Percentiles rank a stretch among this genome's conserved stretches.
phyloP scores from a whole-genome alignment of 352 stramenopile species.

The Lagenidium giganteum region DNA sequence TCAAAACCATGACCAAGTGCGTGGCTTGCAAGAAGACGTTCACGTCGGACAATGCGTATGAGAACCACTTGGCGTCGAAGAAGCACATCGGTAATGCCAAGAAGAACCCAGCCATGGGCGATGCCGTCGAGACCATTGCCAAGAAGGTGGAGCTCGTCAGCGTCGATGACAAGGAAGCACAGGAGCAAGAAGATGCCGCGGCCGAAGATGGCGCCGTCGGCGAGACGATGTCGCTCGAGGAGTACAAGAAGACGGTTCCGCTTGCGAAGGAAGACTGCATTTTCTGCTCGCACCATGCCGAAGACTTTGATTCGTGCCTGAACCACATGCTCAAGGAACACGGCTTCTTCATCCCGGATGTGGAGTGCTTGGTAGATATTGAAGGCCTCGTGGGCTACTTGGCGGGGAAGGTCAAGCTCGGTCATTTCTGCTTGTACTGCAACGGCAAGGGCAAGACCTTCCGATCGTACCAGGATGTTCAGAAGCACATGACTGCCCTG shows the following conservation, averaged over 20 bases:
- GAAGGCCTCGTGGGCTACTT: conserved; percentile 91
- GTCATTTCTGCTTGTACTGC: conserved; percentile 94
- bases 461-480: conserved; percentile 79
- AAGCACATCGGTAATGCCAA: conserved; percentile 81
- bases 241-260: conserved; percentile 70
- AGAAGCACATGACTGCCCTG: conserved; percentile 94
- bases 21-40: conserved; percentile 85
- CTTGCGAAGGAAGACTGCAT: conserved; percentile 82
- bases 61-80: conserved; percentile 84
- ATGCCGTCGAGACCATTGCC: conserved; percentile 54
- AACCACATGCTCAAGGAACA: conserved; percentile 92
- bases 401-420: conserved; percentile 94
- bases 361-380: conserved; percentile 89
- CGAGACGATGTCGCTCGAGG: conserved; percentile 53
- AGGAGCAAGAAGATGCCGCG: conserved; percentile 38
- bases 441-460: conserved; percentile 90
- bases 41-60: conserved; percentile 70
- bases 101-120: conserved; percentile 43
- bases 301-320: conserved; percentile 67
- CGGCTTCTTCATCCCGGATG: conserved; percentile 95
- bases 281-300: conserved; percentile 63
- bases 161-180: conserved; percentile 21
- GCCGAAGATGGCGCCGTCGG: conserved; percentile 46
- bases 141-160: conserved; percentile 55
- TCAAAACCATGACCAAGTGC: conserved; percentile 79